Evolutionary conservation across 192 early-diverging fungal species (phyloP), one percentile per base, ranked within the genome.

Genomic region (Coemansia sp.): DNA sequence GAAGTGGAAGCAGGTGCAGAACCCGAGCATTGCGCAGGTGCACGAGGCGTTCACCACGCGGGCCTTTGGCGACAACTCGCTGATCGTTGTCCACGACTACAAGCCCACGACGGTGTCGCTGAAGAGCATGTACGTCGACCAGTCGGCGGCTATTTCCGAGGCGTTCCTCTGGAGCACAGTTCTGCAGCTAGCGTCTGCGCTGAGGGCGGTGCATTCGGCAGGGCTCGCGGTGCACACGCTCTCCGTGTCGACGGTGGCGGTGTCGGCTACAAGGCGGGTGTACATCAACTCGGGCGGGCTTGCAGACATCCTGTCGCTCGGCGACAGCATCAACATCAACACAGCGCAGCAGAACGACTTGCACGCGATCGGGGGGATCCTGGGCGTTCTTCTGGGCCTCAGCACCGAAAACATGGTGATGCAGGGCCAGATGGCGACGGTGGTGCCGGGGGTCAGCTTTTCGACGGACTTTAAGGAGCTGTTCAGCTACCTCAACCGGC

Each of bases 31-130:
- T 42, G 90, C 92, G 6, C 89, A 85, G 23, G 78, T 98, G 19
- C 79, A 87, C 13, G 94, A 98, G 69, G 97, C 89, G 19, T 98
- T 99, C 58, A 93, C 94, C 1, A 98, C 93, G 5, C 89, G 86
- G 34, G 90, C 90, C 2, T 98, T 98, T 83, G 93, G 91, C 13
- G 95, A 98, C 60, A 81, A 87, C 53, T 76, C 96, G n/a, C 78
- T 99, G n/a, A 83, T 97, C 9, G 81, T 99, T 58, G 93, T 97
- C 5, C 94, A 91, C 61, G 95, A 97, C 63, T 96, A 89, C 65
- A 87, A 93, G 74, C 94, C 94, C 8, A 50, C 66, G 36, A 48
- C 77, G 15, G 40, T 51, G 39, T 64, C 62, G 37, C 45, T 78
- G 28, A 57, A 42, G 38, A 38, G 28, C 50, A 37, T 36, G 2